Percentiles rank a stretch among this genome's conserved stretches.
Conservation (phyloP, 1,139 yeast genomes). For the Saccharomyces hybrid region DNA sequence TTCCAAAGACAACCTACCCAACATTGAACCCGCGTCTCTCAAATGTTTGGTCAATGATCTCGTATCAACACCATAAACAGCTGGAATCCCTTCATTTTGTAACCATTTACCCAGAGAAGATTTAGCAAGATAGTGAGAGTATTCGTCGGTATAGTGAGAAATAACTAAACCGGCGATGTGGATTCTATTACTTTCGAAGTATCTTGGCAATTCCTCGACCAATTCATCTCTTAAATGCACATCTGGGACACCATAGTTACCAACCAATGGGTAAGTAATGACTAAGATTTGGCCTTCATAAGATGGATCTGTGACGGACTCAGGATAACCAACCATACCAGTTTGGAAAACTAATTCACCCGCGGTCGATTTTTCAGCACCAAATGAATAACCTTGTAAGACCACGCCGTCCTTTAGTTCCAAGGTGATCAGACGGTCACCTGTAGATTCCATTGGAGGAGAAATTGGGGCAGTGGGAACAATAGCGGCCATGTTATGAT, state of each 20-base stretch:
- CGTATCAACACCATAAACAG: constrained; percentile 96
- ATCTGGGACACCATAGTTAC: constrained; percentile 99
- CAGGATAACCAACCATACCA: constrained; percentile 99
- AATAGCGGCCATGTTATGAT: constrained; percentile 24
- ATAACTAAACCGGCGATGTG: constrained; percentile 97
- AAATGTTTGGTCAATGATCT: constrained; percentile 89
- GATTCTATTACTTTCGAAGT: constrained; percentile 84
- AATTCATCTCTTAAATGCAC: constrained; percentile 68
- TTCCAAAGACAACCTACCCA: constrained; percentile 74
- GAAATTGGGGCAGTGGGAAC: constrained; percentile 66
- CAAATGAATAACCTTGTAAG: constrained; percentile 94
- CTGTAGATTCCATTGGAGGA: constrained; percentile 78
- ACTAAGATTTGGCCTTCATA: constrained; percentile 97
- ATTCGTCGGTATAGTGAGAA: constrained; percentile 94
- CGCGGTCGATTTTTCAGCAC: constrained; percentile 79
- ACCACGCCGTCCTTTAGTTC: constrained; percentile 92
- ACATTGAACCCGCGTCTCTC: constrained; percentile 86
- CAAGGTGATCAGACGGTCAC: constrained; percentile 78
- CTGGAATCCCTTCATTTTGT: constrained; percentile 85
- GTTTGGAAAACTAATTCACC: constrained; percentile 99
- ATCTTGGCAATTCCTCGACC: constrained; percentile 72
- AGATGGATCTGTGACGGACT: constrained; percentile 96
- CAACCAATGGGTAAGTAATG: constrained; percentile 92
- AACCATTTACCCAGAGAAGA: constrained; percentile 94
- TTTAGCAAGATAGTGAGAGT: constrained; percentile 86